Base-by-base conservation (phyloP, 805 yeast species). In the Ogataea trehalophila region DNA sequence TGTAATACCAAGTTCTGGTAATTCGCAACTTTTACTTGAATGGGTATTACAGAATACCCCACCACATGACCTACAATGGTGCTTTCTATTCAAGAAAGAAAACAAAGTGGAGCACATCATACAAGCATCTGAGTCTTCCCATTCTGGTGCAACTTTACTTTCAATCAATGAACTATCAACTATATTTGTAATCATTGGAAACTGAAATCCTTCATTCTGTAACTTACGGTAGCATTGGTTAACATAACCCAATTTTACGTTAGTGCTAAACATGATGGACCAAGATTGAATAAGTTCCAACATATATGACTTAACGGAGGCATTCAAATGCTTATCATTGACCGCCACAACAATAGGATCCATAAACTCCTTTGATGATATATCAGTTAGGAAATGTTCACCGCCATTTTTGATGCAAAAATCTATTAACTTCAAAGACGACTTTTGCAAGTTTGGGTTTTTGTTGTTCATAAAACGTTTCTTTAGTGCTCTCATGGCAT, bases 21-120 rank as follows among this genome's bases (percentile, higher is more conserved):
- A 70, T 9, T 91, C 83, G 33, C 82, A 71, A 42, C 66, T 72
- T 55, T 87, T 80, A 2, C 84, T 71, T n/a, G 97, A 88, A 66
- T 95, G 96, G 6, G 79, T 76, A 54, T 87, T 91, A 65, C 95
- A 83, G 61, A 77, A 92, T 0, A 89, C 96, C 4, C 97, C 97
- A 22, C 99, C 99, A 69, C 99, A 94, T 44, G 95, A 85, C 45
- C 99, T 77, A 66, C 99, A 94, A 67, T 94, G 99, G 65, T 94
- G 99, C 63, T 92, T 90, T 60, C 99, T 76, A 63, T 87, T 90
- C 50, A 91, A 70, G 62, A 92, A 76, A 1, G 94, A 73, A 61
- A 94, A 94, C 15, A 83, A 70, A 38, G 75, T 80, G 44, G 95
- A 89, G 56, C 97, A 89, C 46, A 88, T 81, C 97, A 94, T 91